Evolutionary conservation across 805 yeast genomes (phyloP).

Genomic region (Cyberlindnera suaveolens): DNA sequence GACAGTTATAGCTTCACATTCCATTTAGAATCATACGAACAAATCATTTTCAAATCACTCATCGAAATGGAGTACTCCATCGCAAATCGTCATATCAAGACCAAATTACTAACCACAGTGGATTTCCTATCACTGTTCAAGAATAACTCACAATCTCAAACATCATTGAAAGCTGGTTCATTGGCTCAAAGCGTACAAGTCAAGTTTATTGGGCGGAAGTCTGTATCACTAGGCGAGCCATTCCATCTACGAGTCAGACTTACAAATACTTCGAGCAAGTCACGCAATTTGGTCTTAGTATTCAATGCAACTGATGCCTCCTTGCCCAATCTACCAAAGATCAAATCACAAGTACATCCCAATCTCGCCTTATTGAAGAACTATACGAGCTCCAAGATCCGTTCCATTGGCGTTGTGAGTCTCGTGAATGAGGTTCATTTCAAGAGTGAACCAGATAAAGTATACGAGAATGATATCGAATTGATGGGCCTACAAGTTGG

Average conservation of each 20-base stretch:
- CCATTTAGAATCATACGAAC: slow-evolving; percentile 15
- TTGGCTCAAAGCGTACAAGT: slow-evolving; percentile 34
- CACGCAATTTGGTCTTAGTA: slow-evolving; percentile 46
- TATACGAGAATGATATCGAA: slow-evolving; percentile 56
- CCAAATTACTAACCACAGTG: slow-evolving; percentile 15
- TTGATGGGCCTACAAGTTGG: slow-evolving; percentile 63
- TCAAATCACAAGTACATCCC: slow-evolving; percentile 18
- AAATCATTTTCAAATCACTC: slow-evolving; percentile 19
- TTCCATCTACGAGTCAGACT: slow-evolving; percentile 62
- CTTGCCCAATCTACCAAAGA: slow-evolving; percentile 22
- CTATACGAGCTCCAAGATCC: slow-evolving; percentile 34
- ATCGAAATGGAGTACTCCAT: slow-evolving; percentile 26
- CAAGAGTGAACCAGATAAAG: slow-evolving; percentile 46
- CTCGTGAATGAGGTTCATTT: slow-evolving; percentile 60
- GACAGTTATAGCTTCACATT: slow-evolving; percentile 25
- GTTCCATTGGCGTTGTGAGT: slow-evolving; percentile 52
- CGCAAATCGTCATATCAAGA: slow-evolving; percentile 15
- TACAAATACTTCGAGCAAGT: slow-evolving; percentile 49
- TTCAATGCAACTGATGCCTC: slow-evolving; percentile 18
- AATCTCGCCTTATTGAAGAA: slow-evolving; percentile 23
- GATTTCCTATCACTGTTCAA: slow-evolving; percentile 9
- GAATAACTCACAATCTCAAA: background rate
- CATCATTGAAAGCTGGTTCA: background rate
- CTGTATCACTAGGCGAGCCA: slow-evolving; percentile 52
- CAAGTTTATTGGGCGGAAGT: slow-evolving; percentile 57